Evolutionary conservation across 2,329 filamentous ascomycete species (phyloP).

Genomic region (Xylogone sp.): DNA sequence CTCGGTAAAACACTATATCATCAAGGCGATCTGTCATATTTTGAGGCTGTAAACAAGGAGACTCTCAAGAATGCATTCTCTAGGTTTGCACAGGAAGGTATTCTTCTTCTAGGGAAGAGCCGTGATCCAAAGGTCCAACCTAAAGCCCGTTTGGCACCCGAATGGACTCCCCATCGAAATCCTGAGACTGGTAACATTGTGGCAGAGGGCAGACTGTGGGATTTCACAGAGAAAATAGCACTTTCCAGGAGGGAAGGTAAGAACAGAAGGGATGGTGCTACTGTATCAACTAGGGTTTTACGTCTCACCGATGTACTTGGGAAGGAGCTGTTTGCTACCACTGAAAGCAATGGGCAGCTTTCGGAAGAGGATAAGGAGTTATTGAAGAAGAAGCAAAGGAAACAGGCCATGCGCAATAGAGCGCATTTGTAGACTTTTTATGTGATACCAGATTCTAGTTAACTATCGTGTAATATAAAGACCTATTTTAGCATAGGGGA

Average conservation of each 20-base stretch:
- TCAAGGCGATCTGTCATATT: constrained; percentile 94
- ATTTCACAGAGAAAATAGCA: constrained; percentile 86
- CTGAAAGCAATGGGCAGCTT: constrained; percentile 31
- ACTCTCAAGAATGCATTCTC: constrained; percentile 90
- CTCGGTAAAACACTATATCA: constrained; percentile 96
- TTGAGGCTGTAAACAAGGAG: constrained; percentile 98
- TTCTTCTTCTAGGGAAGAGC: constrained; percentile 68
- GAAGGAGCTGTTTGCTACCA: constrained; percentile 61
- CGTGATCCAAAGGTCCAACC: constrained; percentile 60
- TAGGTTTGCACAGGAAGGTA: constrained; percentile 86
- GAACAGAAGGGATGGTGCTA: constrained; percentile 89
- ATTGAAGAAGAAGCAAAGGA: constrained; percentile 42
- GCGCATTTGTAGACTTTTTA: constrained; percentile 41
- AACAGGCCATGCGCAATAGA: constrained; percentile 43
- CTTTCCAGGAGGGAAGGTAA: constrained; percentile 84
- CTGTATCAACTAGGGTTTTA: constrained; percentile 79
- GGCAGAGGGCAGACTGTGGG: constrained; percentile 77
- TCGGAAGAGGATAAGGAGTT: constrained; percentile 47
- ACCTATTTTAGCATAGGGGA: no score
- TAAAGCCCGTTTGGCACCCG: constrained; percentile 64
- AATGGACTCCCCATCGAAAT: constrained; percentile 72
- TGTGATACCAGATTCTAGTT: not conserved
- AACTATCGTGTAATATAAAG: constrained; percentile 36
- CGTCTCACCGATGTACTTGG: constrained; percentile 73
- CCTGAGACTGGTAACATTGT: constrained; percentile 54